phyloP scores from a whole-genome alignment of 2,329 filamentous ascomycete species.

The Fusarium pininemorale region DNA sequence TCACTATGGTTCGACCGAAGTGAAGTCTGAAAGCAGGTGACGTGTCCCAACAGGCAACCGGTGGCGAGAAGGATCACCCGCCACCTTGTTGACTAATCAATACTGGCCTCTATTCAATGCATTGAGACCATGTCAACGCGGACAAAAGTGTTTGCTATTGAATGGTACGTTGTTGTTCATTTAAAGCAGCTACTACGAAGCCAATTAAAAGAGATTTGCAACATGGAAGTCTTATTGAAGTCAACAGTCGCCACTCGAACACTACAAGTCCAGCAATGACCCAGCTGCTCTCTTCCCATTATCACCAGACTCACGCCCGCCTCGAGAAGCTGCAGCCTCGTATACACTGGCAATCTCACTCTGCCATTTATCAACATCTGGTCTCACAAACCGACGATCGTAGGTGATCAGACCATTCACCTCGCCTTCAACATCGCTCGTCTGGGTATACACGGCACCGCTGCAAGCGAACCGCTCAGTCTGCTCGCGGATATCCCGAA shows the following conservation, averaged over 20 bases:
- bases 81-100: background rate
- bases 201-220: background rate
- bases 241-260: accelerated
- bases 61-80: background rate
- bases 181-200: background rate
- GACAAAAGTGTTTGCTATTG: accelerated
- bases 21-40: background rate
- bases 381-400: conserved; percentile 68
- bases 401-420: conserved; percentile 77
- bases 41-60: background rate
- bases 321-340: conserved; percentile 56
- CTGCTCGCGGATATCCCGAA: conserved; percentile 69
- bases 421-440: conserved; percentile 78
- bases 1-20: background rate
- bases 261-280: conserved; percentile 11
- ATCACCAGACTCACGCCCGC: conserved; percentile 1
- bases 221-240: background rate
- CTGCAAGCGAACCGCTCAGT: conserved; percentile 70
- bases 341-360: conserved; percentile 68
- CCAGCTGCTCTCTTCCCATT: background rate
- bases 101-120: no score
- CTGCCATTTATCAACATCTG: conserved; percentile 67
- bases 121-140: background rate
- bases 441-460: conserved; percentile 77
- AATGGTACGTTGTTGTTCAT: background rate